These are phyloP conservation scores for Nakazawaea ishiwadae DNA, from an alignment of 805 yeast genomes.

Conservation along the genomic window DNA sequence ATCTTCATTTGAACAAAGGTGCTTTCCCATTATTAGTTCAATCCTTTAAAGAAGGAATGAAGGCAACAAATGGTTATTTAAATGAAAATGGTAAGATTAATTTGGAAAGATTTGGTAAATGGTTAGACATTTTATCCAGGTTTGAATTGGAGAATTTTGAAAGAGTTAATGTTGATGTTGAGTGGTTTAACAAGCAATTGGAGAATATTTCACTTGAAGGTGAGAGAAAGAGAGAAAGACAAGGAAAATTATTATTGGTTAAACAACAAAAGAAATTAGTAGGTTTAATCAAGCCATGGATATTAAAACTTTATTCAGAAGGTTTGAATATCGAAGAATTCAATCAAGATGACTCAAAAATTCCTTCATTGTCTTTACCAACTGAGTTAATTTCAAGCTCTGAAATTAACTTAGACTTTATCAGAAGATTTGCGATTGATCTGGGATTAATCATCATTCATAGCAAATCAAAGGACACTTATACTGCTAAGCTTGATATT, in stretches of 20 bases:
- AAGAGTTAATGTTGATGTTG: constrained; percentile 74
- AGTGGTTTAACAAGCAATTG: constrained; percentile 85
- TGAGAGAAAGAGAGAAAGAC: constrained; percentile 59
- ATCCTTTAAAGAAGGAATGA: constrained; percentile 79
- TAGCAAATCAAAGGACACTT: constrained; percentile 49
- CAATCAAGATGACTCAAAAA: constrained; percentile 31
- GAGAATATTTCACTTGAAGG: constrained; percentile 75
- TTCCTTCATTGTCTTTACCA: constrained; percentile 45
- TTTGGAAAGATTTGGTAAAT: constrained; percentile 61
- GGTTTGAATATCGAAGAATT: constrained; percentile 28
- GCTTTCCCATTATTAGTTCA: constrained; percentile 91
- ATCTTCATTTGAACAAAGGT: constrained; percentile 87
- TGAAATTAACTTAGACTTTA: constrained; percentile 49
- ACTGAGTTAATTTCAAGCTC: constrained; percentile 37
- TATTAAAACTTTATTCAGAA: constrained; percentile 22
- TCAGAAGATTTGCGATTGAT: constrained; percentile 62
- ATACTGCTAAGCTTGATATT: constrained; percentile 59
- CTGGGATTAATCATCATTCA: constrained; percentile 64
- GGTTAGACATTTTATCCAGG: constrained; percentile 71
- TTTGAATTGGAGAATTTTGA: constrained; percentile 89
- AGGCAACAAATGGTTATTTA: constrained; percentile 74
- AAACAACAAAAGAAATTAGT: constrained; percentile 75
- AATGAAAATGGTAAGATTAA: constrained; percentile 82
- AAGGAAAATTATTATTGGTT: constrained; percentile 59
- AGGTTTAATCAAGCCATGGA: constrained; percentile 51